A percentile compares a stretch with the other conserved stretches of the same genome.
Evolutionary conservation across 352 stramenopile genomes (phyloP).

Genomic region (Saprolegnia diclina): DNA sequence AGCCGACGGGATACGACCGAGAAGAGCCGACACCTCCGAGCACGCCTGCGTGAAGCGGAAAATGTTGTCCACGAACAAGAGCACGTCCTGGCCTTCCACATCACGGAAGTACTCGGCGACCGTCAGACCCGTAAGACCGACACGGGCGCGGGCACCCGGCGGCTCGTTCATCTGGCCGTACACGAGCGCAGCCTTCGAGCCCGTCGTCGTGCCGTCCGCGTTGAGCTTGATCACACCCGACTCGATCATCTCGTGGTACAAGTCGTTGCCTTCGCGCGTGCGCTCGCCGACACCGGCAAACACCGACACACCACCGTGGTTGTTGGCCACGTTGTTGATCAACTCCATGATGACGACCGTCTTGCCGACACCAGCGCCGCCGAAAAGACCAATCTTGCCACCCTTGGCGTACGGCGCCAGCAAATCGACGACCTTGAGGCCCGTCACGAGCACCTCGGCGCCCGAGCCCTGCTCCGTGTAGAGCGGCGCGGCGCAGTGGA

Average conservation of each 20-base stretch:
- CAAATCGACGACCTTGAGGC: conserved; percentile 97
- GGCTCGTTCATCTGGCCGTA: conserved; percentile 99
- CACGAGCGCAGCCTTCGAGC: conserved; percentile 94
- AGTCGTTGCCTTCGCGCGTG: conserved; percentile 97
- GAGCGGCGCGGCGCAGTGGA: conserved; percentile 89
- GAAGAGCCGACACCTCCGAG: conserved; percentile 95
- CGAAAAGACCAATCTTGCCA: conserved; percentile 98
- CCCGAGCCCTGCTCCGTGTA: conserved; percentile 93
- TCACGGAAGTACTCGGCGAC: conserved; percentile 99
- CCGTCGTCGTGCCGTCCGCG: conserved; percentile 83
- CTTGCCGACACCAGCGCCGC: conserved; percentile 96
- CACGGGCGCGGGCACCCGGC: conserved; percentile 93
- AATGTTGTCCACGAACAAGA: conserved; percentile 98
- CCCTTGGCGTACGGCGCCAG: conserved; percentile 95
- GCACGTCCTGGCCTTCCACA: conserved; percentile 95
- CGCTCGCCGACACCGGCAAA: conserved; percentile 96
- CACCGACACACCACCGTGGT: conserved; percentile 97
- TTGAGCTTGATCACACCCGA: conserved; percentile 96
- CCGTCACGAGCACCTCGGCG: conserved; percentile 94
- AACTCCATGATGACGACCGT: conserved; percentile 99
- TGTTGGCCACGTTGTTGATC: conserved; percentile 99
- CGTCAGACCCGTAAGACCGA: conserved; percentile 94
- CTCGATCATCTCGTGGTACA: conserved; percentile 99
- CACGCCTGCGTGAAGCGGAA: conserved; percentile 98
- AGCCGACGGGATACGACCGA: conserved; percentile 96